Base-by-base conservation (phyloP, 1,139 yeast genomes). In the Geotrichum citri-aurantii region DNA sequence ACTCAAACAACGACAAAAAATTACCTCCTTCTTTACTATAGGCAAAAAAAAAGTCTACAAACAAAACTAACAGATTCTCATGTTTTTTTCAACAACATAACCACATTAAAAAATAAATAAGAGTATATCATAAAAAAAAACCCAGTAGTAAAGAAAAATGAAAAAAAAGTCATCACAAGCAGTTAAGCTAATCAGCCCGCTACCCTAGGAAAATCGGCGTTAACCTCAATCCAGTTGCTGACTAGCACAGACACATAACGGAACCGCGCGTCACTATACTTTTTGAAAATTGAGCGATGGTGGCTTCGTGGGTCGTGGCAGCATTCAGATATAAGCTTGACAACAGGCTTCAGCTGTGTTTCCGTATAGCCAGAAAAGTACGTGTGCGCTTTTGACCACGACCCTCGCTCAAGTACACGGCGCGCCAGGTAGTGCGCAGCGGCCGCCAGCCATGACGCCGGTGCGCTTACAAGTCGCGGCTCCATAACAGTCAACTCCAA, bases 391-490 rank as follows among this genome's bases (percentile, higher is more conserved):
- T 81, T 82, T 2, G 96, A 82, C 98, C 99, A 92, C n/a, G 80
- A 79, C n/a, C 93, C 95, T 65, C 83, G 80, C 74, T 75, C 77
- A 63, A 93, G 79, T 71, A 93, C 80, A 62, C 82, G 79, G 59
- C 96, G 79, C 58, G 97, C 82, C 65, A 92, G 77, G 70, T 85
- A 91, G 72, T 92, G 97, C 1, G 98, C 85, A 11, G 96, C 95
- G 1, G 98, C 96, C 12, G 98, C 97, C 56, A 91, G 77, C 97
- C 97, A 92, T 71, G 95, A 86, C 55, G 97, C 96, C 60, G 88
- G 93, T 10, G 95, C 83, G 1, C 92, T 89, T 49, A 93, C 93
- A 70, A 93, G 86, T 64, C 88, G 80, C 59, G 87, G 80, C 73
- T 93, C 98, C 96, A 93, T 90, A 48, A 92, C 81, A 21, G 98